These are phyloP conservation scores for Dendrobium catenatum DNA, from an alignment of 106 monocot genomes.

Conservation along the genomic window DNA sequence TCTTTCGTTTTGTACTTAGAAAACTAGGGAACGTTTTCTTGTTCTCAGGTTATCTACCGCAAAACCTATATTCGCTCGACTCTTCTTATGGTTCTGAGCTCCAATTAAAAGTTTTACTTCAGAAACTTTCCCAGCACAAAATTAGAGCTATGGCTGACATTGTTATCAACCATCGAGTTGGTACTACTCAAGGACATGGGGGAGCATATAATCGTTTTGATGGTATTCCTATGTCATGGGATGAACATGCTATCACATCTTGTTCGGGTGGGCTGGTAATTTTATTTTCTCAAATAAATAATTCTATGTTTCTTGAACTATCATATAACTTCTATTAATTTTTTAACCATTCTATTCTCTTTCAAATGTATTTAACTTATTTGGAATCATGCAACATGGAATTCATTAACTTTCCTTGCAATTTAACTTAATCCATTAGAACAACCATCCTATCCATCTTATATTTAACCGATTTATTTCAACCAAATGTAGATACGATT, in stretches of 20 bases:
- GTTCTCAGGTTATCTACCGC: slow-evolving; percentile 74
- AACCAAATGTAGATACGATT: neutral
- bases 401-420: neutral
- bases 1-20: neutral
- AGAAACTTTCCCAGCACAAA: slow-evolving; percentile 45
- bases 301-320: neutral
- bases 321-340: neutral
- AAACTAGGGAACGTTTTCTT: neutral
- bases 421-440: neutral
- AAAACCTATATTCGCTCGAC: slow-evolving; percentile 68
- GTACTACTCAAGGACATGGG: slow-evolving; percentile 62
- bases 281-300: neutral
- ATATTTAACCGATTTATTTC: neutral
- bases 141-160: slow-evolving; percentile 89
- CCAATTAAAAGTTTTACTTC: slow-evolving; percentile 46
- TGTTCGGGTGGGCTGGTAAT: slow-evolving; percentile 79
- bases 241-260: slow-evolving; percentile 83
- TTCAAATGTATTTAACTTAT: neutral
- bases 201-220: slow-evolving; percentile 70
- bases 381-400: neutral
- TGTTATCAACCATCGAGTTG: slow-evolving; percentile 88
- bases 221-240: slow-evolving; percentile 78
- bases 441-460: neutral
- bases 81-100: slow-evolving; percentile 67
- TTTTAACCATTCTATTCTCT: neutral